These are phyloP conservation scores for Penicillium sp. DNA, from an alignment of 2,329 filamentous ascomycete genomes.

Conservation along the genomic window DNA sequence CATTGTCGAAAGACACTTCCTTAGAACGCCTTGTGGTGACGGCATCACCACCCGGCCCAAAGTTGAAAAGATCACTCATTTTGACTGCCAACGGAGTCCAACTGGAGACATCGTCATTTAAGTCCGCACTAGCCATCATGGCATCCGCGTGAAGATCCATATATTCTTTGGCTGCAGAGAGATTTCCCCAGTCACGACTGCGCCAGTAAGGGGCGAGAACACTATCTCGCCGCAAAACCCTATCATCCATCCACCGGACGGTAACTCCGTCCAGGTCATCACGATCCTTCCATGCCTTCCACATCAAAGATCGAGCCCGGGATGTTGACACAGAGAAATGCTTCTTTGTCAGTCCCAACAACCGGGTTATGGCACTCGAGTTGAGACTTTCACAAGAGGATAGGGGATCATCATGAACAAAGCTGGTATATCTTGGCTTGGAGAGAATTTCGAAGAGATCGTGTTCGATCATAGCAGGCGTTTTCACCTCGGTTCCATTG, in stretches of 20 bases:
- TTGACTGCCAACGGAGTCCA: constrained; percentile 55
- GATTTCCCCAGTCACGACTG: constrained; percentile 44
- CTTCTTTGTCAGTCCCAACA: constrained; percentile 35
- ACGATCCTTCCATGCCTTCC: constrained; percentile 52
- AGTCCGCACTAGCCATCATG: constrained; percentile 53
- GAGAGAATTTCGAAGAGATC: constrained; percentile 46
- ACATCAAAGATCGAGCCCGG: constrained; percentile 50
- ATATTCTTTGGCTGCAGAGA: constrained; percentile 45
- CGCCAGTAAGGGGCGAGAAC: constrained; percentile 50
- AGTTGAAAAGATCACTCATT: constrained; percentile 53
- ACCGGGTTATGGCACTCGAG: constrained; percentile 33
- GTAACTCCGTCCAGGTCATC: constrained; percentile 50
- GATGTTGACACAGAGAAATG: constrained; percentile 48
- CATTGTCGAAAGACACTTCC: constrained; percentile 50
- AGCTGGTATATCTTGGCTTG: constrained; percentile 45
- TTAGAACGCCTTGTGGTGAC: constrained; percentile 52
- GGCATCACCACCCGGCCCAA: constrained; percentile 55
- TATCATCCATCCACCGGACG: constrained; percentile 53
- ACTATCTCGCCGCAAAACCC: constrained; percentile 48
- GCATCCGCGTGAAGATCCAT: constrained; percentile 50
- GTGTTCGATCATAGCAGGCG: constrained; percentile 56
- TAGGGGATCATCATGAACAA: constrained; percentile 54
- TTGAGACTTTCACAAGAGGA: constrained; percentile 46
- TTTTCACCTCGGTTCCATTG: constrained; percentile 52
- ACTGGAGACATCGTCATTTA: constrained; percentile 53